phyloP scores from a whole-genome alignment of 2,329 filamentous ascomycete species.

The Talaromyces amestolkiae region DNA sequence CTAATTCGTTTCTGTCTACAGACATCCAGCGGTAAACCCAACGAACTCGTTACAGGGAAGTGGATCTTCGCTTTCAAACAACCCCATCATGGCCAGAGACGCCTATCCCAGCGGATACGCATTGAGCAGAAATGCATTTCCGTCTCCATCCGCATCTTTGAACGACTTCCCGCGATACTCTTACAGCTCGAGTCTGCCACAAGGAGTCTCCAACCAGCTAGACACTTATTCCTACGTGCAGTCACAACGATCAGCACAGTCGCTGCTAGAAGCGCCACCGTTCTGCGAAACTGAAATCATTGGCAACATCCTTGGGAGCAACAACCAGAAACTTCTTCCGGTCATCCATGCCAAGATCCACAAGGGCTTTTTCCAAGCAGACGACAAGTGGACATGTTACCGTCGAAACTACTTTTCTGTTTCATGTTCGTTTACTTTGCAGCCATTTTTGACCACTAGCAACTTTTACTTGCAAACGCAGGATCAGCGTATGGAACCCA shows the following conservation, averaged over 20 bases:
- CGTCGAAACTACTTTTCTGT: slow-evolving; percentile 88
- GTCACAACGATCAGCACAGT: slow-evolving; percentile 29
- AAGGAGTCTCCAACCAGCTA: slow-evolving; percentile 32
- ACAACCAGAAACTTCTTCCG: slow-evolving; percentile 57
- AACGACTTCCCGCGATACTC: slow-evolving; percentile 34
- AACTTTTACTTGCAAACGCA: slow-evolving; percentile 56
- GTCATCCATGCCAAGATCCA: slow-evolving; percentile 79
- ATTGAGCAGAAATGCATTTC: slow-evolving; percentile 32
- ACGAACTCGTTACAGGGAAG: slow-evolving; percentile 38
- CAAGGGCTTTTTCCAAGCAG: slow-evolving; percentile 81
- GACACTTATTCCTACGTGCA: slow-evolving; percentile 34
- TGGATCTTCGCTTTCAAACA: slow-evolving; percentile 28
- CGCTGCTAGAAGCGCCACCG: slow-evolving; percentile 41
- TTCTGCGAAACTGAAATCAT: slow-evolving; percentile 42
- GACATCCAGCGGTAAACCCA: slow-evolving; percentile 49
- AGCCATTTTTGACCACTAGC: slow-evolving; percentile 56
- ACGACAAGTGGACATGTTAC: slow-evolving; percentile 89
- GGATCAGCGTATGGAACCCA: slow-evolving; percentile 51
- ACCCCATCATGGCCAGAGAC: slow-evolving; percentile 40
- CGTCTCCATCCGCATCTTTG: slow-evolving; percentile 30
- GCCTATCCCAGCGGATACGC: slow-evolving; percentile 36
- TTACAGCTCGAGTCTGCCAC: slow-evolving; percentile 27
- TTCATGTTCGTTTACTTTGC: slow-evolving; percentile 71
- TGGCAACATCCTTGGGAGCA: slow-evolving; percentile 34
- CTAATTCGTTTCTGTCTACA: slow-evolving; percentile 26